Conservation (phyloP, 2,329 filamentous ascomycete species). For the Stemphylium beticola region DNA sequence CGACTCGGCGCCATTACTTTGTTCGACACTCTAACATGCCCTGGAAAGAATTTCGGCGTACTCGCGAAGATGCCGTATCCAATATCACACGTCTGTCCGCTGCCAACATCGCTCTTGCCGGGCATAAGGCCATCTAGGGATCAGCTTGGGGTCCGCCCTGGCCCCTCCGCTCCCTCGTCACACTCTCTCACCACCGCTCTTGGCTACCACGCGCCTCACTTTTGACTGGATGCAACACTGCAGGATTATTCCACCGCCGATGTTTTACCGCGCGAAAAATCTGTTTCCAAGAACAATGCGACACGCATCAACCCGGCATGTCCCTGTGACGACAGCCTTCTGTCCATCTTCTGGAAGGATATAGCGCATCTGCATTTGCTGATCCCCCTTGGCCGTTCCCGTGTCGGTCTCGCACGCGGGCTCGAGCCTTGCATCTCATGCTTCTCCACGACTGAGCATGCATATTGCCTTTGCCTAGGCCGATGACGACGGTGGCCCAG, state of each 20-base stretch:
- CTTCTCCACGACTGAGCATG: not conserved
- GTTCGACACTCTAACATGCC: not conserved
- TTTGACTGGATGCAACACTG: slow-evolving; percentile 6
- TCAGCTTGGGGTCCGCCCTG: not conserved
- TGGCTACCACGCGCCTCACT: slow-evolving; percentile 10
- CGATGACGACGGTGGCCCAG: slow-evolving; percentile 8
- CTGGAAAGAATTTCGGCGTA: not conserved
- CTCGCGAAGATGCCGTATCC: not conserved
- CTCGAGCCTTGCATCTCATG: not conserved
- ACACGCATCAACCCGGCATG: not conserved
- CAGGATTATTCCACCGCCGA: slow-evolving; percentile 1
- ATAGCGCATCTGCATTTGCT: not conserved
- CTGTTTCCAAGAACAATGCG: slow-evolving; percentile 6
- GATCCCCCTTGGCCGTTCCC: not conserved
- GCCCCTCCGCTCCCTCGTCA: not conserved
- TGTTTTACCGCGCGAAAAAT: slow-evolving; percentile 11
- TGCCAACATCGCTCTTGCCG: not conserved
- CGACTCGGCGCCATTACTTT: not conserved
- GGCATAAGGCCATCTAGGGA: not conserved
- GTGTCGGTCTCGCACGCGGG: not conserved
- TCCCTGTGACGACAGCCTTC: not conserved
- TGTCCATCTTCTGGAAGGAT: slow-evolving; percentile 1
- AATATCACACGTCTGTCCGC: not conserved
- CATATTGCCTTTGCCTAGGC: not conserved
- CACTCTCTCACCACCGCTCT: not conserved